A percentile compares a stretch with the other conserved stretches of the same genome.
phyloP scores from a whole-genome alignment of 495 filamentous ascomycete species.

The Cercophora newfieldiana region DNA sequence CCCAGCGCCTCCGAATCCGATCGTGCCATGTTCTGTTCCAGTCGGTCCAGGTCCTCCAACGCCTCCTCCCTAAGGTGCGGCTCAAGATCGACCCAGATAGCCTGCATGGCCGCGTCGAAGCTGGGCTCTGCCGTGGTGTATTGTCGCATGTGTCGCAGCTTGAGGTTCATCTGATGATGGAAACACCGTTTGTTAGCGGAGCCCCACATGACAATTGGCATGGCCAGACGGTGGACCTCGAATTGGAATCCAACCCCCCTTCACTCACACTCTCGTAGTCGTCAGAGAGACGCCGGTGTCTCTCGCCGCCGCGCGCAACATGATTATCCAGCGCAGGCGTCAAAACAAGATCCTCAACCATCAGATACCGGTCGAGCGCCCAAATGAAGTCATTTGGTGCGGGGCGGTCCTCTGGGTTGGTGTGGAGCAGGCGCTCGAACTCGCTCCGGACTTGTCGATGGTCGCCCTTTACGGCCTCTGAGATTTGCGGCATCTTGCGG shows the following conservation, averaged over 20 bases:
- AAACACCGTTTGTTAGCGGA: not conserved
- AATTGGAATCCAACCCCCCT: not conserved
- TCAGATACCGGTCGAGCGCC: constrained; percentile 29
- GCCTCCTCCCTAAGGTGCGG: constrained; percentile 33
- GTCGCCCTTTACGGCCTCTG: constrained; percentile 30
- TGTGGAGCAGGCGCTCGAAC: constrained; percentile 18
- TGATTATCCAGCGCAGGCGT: constrained; percentile 30
- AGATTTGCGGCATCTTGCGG: constrained; percentile 32
- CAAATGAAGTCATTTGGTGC: constrained; percentile 29
- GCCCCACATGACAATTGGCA: not conserved
- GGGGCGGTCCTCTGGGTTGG: constrained; percentile 24
- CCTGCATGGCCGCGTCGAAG: constrained; percentile 27
- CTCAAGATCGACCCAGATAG: constrained; percentile 36
- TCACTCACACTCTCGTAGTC: constrained; percentile 31
- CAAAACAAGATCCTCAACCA: constrained; percentile 33
- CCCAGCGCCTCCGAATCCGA: constrained; percentile 27
- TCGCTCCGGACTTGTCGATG: constrained; percentile 22
- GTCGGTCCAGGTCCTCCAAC: constrained; percentile 21
- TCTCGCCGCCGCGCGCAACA: constrained; percentile 20
- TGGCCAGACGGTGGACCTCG: not conserved
- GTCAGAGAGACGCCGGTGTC: constrained; percentile 25
- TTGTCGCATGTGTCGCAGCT: constrained; percentile 30
- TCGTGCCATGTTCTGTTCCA: constrained; percentile 28
- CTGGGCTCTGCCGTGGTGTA: constrained; percentile 24
- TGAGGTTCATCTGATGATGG: constrained; percentile 28